Percentiles rank a stretch among this genome's conserved stretches.
These are phyloP conservation scores for Seiridium unicorne DNA, from an alignment of 2,329 filamentous ascomycete genomes.

Conservation along the genomic window DNA sequence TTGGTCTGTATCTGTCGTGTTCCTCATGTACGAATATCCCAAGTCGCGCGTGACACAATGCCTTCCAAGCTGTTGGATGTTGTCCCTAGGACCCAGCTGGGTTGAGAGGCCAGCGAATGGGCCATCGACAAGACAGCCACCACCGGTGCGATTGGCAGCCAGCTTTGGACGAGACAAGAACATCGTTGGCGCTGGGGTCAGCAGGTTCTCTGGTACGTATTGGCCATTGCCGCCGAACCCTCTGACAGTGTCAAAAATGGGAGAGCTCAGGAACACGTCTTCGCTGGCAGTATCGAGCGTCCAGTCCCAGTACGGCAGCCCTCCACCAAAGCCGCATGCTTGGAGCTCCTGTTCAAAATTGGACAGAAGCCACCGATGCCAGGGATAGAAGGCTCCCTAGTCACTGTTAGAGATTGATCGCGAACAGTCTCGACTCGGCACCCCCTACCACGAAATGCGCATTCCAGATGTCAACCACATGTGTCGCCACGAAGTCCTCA, in stretches of 20 bases:
- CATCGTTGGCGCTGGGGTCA: conserved; percentile 4
- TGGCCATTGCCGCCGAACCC: conserved; percentile 15
- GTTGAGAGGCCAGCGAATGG: background rate
- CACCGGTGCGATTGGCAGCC: background rate
- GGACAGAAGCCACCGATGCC: conserved; percentile 8
- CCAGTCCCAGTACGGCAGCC: conserved; percentile 21
- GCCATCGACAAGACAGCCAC: background rate
- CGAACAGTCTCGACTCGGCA: conserved; percentile 9
- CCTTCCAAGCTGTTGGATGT: background rate
- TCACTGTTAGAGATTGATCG: background rate
- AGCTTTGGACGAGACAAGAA: background rate
- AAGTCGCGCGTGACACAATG: conserved; percentile 2
- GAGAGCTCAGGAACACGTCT: conserved; percentile 7
- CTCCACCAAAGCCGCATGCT: conserved; percentile 20
- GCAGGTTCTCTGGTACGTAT: conserved; percentile 4
- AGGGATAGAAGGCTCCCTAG: conserved; percentile 11
- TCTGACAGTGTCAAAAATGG: conserved; percentile 12
- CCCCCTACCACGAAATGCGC: conserved; percentile 16
- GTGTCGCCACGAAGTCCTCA: conserved; percentile 23
- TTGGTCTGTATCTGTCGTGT: background rate
- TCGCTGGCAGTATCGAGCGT: conserved; percentile 10
- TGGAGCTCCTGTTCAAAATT: conserved; percentile 22
- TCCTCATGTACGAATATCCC: background rate
- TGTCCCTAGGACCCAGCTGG: background rate
- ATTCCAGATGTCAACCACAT: conserved; percentile 19